phyloP scores from a whole-genome alignment of 768 basidiomycete species.

The Suillus cothurnatus region DNA sequence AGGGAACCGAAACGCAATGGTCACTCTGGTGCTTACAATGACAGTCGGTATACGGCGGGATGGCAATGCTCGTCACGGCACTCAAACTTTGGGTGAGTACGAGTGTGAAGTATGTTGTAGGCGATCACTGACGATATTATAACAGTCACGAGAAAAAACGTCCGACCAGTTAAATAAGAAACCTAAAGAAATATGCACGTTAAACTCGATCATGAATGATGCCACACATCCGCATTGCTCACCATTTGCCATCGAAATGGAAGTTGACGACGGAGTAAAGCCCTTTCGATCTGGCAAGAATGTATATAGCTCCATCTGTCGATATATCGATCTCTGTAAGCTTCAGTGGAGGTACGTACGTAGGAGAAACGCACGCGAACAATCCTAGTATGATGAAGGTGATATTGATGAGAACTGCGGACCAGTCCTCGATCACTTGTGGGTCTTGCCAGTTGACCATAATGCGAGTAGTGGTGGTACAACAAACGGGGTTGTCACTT shows the following conservation, averaged over 20 bases:
- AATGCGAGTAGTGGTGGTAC: background rate
- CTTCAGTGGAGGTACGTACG: background rate
- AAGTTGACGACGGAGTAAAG: slow-evolving; percentile 20
- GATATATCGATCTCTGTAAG: background rate
- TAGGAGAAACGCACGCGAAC: slow-evolving; percentile 17
- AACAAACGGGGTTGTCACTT: background rate
- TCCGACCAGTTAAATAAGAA: slow-evolving; percentile 27
- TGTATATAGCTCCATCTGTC: slow-evolving; percentile 28
- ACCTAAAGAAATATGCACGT: slow-evolving; percentile 16
- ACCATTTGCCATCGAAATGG: slow-evolving; percentile 29
- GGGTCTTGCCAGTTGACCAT: slow-evolving; percentile 24
- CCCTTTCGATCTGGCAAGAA: slow-evolving; percentile 21
- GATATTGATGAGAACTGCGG: background rate
- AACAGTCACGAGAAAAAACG: slow-evolving; percentile 19
- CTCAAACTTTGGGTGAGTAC: slow-evolving; percentile 11
- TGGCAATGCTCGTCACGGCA: background rate
- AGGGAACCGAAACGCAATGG: background rate
- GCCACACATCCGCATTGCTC: slow-evolving; percentile 10
- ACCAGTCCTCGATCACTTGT: slow-evolving; percentile 6
- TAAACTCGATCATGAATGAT: background rate
- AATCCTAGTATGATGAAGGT: slow-evolving; percentile 19
- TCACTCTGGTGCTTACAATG: slow-evolving; percentile 17
- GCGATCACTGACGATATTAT: slow-evolving; percentile 17
- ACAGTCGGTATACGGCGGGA: slow-evolving; percentile 7
- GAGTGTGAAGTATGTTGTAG: background rate